Base-by-base conservation (phyloP, 225 moss, liverwort and hornwort species). In the Takakia lepidozioides region DNA sequence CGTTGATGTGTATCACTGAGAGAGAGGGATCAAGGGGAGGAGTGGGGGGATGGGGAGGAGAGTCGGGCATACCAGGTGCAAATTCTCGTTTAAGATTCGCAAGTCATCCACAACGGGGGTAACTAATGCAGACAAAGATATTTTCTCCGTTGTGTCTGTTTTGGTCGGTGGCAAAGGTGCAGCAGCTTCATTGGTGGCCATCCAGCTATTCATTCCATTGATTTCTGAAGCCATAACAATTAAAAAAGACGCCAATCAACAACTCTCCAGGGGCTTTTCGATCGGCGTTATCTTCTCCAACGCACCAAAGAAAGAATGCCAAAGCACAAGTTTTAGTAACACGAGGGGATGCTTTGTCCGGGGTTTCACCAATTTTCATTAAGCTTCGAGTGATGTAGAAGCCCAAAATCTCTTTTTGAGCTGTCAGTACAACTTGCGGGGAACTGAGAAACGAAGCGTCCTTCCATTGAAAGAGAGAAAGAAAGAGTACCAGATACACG, bases 71-170 rank as follows among this genome's bases (percentile, higher is more conserved):
- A 82, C 81, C 82, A 61, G 57, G 25, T 82, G 72, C 66, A 82
- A 59, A 54, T 82, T 82, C 2, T 76, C 69, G 30, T 82, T 76
- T 3, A 82, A 32, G n/a, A 73, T 47, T 18, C 37, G 25, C 55
- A 82, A 56, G 48, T 82, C 82, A 9, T 77, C 77, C 15, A 70
- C 59, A 30, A 82, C 82, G 56, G 82, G 77, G 49, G 60, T 55
- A 61, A 77, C 73, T 67, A 82, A 58, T 35, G 73, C 73, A 28
- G 51, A 43, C 38, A 82, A 59, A 46, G 32, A 59, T 29, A 73
- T 18, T 47, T 66, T 77, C 47, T 49, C 35, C 49, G 57, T 51
- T 0, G 6, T 51, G 27, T 43, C 72, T 38, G 52, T 5, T 53
- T 27, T 39, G 20, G 35, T 47, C 23, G 30, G 0, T 30, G 46